Conservation (phyloP, 768 basidiomycete genomes). For the Termitomyces bulborhizus region DNA sequence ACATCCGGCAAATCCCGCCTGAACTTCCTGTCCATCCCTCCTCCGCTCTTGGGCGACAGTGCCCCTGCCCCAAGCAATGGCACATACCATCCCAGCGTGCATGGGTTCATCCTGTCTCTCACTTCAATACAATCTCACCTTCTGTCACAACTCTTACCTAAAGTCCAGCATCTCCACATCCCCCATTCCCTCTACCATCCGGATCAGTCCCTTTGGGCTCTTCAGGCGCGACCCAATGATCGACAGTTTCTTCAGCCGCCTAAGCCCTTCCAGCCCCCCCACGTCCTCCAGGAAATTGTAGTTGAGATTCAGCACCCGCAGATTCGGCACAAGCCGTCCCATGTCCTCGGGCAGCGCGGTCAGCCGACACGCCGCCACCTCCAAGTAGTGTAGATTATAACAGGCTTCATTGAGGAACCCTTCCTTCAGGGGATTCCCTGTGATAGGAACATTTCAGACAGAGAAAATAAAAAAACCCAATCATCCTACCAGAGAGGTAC, state of each 20-base stretch:
- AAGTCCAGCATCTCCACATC: conserved; percentile 90
- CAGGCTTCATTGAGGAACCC: conserved; percentile 68
- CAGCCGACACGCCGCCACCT: conserved; percentile 82
- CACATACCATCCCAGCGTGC: conserved; percentile 93
- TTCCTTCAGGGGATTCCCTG: conserved; percentile 59
- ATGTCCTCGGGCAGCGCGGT: conserved; percentile 67
- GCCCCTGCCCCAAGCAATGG: conserved; percentile 51
- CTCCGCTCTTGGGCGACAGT: conserved; percentile 42
- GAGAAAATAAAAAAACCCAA: background rate
- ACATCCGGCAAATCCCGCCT: conserved; percentile 86
- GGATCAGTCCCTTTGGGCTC: conserved; percentile 68
- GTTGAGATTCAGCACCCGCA: conserved; percentile 91
- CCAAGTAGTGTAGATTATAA: conserved; percentile 89
- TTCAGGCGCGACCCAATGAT: conserved; percentile 81
- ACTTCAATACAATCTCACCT: background rate
- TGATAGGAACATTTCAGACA: background rate
- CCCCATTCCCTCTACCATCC: conserved; percentile 61
- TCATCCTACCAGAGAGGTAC: conserved; percentile 83
- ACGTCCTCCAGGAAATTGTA: conserved; percentile 91
- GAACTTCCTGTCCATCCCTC: conserved; percentile 80
- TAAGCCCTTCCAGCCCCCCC: conserved; percentile 61
- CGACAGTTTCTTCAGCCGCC: conserved; percentile 74
- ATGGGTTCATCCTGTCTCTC: conserved; percentile 79
- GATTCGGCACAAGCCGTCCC: conserved; percentile 65
- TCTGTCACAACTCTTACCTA: conserved; percentile 37